These are phyloP conservation scores for Pontederia crassipes DNA, from an alignment of 176 grass and related monocot species.

Conservation along the genomic window DNA sequence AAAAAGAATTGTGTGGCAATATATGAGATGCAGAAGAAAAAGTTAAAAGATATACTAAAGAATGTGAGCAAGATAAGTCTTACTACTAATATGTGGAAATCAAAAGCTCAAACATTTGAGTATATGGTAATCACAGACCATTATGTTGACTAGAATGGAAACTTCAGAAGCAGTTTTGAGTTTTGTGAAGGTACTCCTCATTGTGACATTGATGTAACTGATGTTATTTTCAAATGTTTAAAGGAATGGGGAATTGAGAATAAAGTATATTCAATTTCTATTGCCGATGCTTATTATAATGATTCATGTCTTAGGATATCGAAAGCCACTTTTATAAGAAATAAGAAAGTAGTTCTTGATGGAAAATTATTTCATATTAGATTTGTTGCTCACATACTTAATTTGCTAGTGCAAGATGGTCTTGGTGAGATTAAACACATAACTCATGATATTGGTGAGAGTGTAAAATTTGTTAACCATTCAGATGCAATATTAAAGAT, in stretches of 20 bases:
- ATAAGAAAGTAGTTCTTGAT: background rate
- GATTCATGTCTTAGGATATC: background rate
- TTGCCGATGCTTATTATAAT: background rate
- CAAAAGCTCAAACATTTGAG: background rate
- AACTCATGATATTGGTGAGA: no score
- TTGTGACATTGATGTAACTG: background rate
- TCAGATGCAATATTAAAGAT: no score
- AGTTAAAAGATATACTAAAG: background rate
- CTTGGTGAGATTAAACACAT: background rate
- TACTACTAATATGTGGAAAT: background rate
- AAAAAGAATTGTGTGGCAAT: background rate
- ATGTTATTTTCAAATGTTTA: background rate
- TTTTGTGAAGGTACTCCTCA: background rate
- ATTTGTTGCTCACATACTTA: conserved; percentile 7
- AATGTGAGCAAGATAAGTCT: background rate
- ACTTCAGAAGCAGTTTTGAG: background rate
- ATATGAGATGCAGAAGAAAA: background rate
- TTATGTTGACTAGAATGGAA: background rate
- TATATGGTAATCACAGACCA: background rate
- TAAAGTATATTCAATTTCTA: background rate
- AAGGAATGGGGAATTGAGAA: conserved; percentile 1
- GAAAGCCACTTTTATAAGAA: background rate
- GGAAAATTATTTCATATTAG: background rate
- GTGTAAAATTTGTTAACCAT: no score
- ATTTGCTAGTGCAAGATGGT: conserved; percentile 17